Base-by-base conservation (phyloP, 306 rosid genomes). In the Luffa acutangula region DNA sequence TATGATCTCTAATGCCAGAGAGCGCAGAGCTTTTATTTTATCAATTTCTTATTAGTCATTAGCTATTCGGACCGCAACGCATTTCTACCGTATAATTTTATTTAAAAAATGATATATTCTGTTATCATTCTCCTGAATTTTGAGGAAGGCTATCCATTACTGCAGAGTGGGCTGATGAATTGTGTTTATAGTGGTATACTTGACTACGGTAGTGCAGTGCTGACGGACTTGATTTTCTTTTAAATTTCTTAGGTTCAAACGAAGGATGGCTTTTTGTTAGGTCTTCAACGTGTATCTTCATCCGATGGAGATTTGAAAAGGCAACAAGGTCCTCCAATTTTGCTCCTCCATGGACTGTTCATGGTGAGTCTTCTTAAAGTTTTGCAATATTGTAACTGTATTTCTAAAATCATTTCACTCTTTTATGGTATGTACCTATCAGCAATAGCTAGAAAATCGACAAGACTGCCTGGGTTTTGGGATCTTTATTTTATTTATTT, bases 321-420 rank as follows among this genome's bases (percentile, higher is more conserved):
- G 14, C 59, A 54, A 63, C 84, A 80, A 36, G 90, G 92, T 39
- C 91, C 90, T 77, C 97, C 98, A 52, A 87, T 92, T 83, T 87
- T 94, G 82, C 97, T 94, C 78, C 91, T 79, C 81, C 98, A 94
- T 79, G 98, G 98, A 2, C 87, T 94, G 67, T 91, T 94, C 89
- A 87, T 91, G 96, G 96, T 91, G 53, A 89, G 45, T 36, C 58
- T 64, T 76, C 83, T 18, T 36, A 42, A 64, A 59, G 9, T 73
- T 17, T 64, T 75, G 48, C 43, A 25, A 73, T 46, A 4, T 14
- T 52, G 64, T 17, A 43, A 48, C 59, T 6, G 21, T 48, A 31
- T 49, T 6, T 31, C 15, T 49, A 3, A 31, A n/a, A 2, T 36
- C 1, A 8, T 3, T 76, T 76, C 37, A n/a, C 79, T 4, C 65